Evolutionary conservation across 2,329 filamentous ascomycete species (phyloP).

Genomic region (Trichoderma koningii): DNA sequence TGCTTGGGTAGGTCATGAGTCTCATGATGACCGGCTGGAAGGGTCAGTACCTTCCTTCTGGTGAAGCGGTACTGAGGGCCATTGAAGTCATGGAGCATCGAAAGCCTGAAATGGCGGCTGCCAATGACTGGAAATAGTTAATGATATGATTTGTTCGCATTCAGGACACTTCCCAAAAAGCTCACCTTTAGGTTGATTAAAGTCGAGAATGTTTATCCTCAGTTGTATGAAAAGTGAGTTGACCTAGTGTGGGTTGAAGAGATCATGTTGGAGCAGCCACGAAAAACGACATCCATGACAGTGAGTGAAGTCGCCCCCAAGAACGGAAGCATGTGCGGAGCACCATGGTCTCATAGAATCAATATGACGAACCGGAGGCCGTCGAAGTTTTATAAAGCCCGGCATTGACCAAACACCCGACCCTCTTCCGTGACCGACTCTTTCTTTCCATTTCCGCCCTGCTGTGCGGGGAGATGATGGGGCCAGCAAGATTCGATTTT

Average conservation of each 20-base stretch:
- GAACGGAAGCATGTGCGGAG: neutral
- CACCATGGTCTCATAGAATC: neutral
- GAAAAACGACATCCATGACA: neutral
- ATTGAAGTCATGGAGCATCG: neutral
- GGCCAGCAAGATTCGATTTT: conserved; percentile 17
- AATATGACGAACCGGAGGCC: conserved; percentile 7
- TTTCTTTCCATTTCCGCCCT: neutral
- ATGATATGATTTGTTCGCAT: conserved; percentile 4
- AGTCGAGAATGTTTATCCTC: neutral
- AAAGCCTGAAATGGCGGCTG: neutral
- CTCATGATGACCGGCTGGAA: neutral
- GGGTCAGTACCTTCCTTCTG: neutral
- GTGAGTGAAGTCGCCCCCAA: neutral
- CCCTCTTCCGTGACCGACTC: neutral
- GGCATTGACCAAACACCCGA: too few relatives aligned
- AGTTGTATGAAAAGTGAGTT: neutral
- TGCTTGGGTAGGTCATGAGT: conserved; percentile 8
- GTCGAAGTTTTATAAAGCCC: neutral
- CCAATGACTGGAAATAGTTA: conserved; percentile 6
- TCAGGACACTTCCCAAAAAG: neutral
- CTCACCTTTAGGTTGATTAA: neutral
- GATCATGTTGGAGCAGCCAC: neutral
- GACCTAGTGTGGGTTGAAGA: neutral
- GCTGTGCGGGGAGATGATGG: neutral
- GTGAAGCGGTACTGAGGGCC: neutral